Evolutionary conservation across 805 yeast genomes (phyloP), one percentile per base, ranked within the genome.

Genomic region (Suhomyces pyralidae): DNA sequence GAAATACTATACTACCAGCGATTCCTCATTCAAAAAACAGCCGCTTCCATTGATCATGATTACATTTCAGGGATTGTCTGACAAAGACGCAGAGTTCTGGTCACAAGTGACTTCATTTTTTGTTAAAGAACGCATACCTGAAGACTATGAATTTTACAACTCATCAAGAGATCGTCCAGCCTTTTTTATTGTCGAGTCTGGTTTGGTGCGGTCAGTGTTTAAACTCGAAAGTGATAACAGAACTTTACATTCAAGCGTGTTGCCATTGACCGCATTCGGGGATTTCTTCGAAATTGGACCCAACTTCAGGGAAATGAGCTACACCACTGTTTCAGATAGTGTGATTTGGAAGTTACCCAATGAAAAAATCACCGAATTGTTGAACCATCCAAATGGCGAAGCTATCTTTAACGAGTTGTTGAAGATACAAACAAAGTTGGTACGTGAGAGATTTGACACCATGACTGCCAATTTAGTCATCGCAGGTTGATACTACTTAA

Each of bases 181-280:
- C 4, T 77, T 82, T n/a, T 81, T 85, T 61, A 62, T 76, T 5
- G 81, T 88, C 2, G 92, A 75, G 51, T 63, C 73, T 2, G 80
- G 80, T 3, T 61, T 76, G 34, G 70, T 76, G 19, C 64, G 73
- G n/a, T 68, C 74, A 5, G 61, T 67, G 1, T 63, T 70, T 51
- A 65, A 67, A 49, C 72, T 75, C 52, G 79, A 75, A 49, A 69
- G 69, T 50, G 76, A 72, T 44, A 62, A 64, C 40, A 60, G 71
- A 2, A 75, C 67, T 50, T 61, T 75, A 19, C 70, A 67, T 22
- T 68, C 76, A 12, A 67, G 73, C 15, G 82, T 87, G 32, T 76
- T 88, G 50, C 90, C 94, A 4, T 80, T 87, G 53, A 86, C 93
- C 0, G 81, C 88, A 1, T 86, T 86, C 66, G 94, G 96, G 2